phyloP scores from a whole-genome alignment of 768 basidiomycete genomes.

The Amanita subjunquillea region DNA sequence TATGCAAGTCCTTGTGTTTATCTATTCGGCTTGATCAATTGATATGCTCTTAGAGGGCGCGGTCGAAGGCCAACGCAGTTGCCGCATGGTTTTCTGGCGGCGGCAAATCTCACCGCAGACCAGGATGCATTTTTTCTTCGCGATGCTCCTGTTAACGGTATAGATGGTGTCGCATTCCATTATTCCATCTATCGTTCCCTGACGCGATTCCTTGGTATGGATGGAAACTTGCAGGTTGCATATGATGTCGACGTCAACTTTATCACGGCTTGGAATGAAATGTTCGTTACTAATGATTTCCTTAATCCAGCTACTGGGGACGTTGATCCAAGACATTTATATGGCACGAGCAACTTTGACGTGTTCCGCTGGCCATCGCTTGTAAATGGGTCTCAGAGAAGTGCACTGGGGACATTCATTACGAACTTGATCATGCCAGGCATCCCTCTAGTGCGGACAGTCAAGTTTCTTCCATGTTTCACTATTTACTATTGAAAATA shows the following conservation, averaged over 20 bases:
- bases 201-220: constrained; percentile 88
- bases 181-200: constrained; percentile 88
- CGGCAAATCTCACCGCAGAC: constrained; percentile 51
- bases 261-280: constrained; percentile 84
- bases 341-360: constrained; percentile 90
- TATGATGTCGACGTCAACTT: constrained; percentile 81
- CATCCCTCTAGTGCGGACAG: constrained; percentile 52
- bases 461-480: background rate
- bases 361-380: constrained; percentile 90
- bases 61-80: constrained; percentile 70
- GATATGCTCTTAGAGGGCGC: constrained; percentile 51
- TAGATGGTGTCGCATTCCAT: constrained; percentile 85
- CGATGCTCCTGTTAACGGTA: constrained; percentile 41
- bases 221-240: constrained; percentile 86
- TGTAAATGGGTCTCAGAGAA: constrained; percentile 72
- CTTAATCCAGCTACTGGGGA: constrained; percentile 54
- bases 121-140: constrained; percentile 77
- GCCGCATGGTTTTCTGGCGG: constrained; percentile 58
- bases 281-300: constrained; percentile 84
- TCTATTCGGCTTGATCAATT: background rate
- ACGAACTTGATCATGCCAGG: constrained; percentile 80
- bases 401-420: constrained; percentile 71
- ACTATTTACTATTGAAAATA: constrained; percentile 15
- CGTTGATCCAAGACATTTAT: constrained; percentile 84
- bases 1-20: constrained; percentile 37